Evolutionary conservation across 768 basidiomycete species (phyloP).

Genomic region (Amanita brunnescens): DNA sequence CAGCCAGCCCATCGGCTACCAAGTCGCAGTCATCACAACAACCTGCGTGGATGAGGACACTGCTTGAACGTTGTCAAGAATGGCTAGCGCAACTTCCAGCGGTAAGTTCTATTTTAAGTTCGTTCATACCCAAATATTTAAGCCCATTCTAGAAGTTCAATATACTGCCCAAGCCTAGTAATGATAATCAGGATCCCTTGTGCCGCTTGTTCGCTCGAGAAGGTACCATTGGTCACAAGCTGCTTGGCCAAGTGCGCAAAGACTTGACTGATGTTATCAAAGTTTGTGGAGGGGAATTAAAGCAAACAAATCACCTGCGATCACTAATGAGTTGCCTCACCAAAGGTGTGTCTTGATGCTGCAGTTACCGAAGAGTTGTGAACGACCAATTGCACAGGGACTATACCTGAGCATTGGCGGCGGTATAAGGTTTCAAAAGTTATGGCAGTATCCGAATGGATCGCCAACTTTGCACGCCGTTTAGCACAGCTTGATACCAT

Average conservation of each 20-base stretch:
- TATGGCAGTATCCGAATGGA: slow-evolving; percentile 81
- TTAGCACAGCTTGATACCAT: slow-evolving; percentile 78
- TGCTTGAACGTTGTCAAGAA: slow-evolving; percentile 74
- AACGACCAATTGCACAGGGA: slow-evolving; percentile 41
- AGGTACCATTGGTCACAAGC: slow-evolving; percentile 65
- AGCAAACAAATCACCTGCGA: slow-evolving; percentile 96
- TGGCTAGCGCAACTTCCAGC: slow-evolving; percentile 74
- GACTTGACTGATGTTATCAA: slow-evolving; percentile 78
- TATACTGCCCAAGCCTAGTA: slow-evolving; percentile 52
- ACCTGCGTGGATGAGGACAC: slow-evolving; percentile 91
- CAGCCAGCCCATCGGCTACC: slow-evolving; percentile 38
- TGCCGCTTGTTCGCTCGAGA: slow-evolving; percentile 87
- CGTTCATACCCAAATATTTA: background rate
- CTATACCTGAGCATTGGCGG: slow-evolving; percentile 83
- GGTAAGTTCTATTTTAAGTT: slow-evolving; percentile 33
- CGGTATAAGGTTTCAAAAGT: slow-evolving; percentile 80
- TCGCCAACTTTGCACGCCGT: slow-evolving; percentile 72
- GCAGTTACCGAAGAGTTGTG: background rate
- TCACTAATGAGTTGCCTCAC: slow-evolving; percentile 82
- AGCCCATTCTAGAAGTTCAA: slow-evolving; percentile 44
- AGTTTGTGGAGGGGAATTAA: slow-evolving; percentile 79
- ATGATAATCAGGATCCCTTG: slow-evolving; percentile 75
- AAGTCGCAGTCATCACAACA: slow-evolving; percentile 64
- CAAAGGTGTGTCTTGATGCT: slow-evolving; percentile 50
- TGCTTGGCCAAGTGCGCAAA: slow-evolving; percentile 70